Evolutionary conservation across 495 filamentous ascomycete genomes (phyloP).

Genomic region (Jackrogersella multiformis): DNA sequence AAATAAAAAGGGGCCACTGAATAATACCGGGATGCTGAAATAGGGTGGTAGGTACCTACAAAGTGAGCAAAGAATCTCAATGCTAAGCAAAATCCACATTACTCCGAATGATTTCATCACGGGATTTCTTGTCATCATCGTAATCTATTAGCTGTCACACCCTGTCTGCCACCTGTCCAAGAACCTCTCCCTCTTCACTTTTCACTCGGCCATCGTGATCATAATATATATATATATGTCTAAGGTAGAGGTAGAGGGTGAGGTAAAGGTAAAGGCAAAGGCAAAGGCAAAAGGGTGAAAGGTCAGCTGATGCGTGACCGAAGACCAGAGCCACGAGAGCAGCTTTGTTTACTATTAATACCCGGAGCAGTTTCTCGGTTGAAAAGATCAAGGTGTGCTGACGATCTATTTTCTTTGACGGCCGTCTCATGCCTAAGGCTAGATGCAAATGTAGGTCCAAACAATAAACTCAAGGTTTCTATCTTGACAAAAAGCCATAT

Average conservation of each 20-base stretch:
- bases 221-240: neutral
- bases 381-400: slow-evolving; percentile 19
- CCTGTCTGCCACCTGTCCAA: slow-evolving; percentile 24
- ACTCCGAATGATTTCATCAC: slow-evolving; percentile 38
- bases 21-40: too few relatives aligned
- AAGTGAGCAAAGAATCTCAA: too few relatives aligned
- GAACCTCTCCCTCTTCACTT: slow-evolving; percentile 18
- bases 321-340: slow-evolving; percentile 27
- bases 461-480: slow-evolving; percentile 10
- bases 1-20: too few relatives aligned
- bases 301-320: slow-evolving; percentile 30
- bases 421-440: too few relatives aligned
- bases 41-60: neutral
- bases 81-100: slow-evolving; percentile 8
- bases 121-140: slow-evolving; percentile 32
- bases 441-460: too few relatives aligned
- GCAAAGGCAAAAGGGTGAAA: slow-evolving; percentile 13
- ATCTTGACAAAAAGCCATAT: slow-evolving; percentile 18
- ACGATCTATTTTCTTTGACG: too few relatives aligned
- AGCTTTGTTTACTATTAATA: slow-evolving; percentile 20
- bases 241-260: neutral
- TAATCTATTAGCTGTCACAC: slow-evolving; percentile 34
- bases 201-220: slow-evolving; percentile 18
- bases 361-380: slow-evolving; percentile 6
- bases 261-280: slow-evolving; percentile 7